Evolutionary conservation across 495 filamentous ascomycete species (phyloP), one percentile per base, ranked within the genome.

Genomic region (Penicillium tannophilum): DNA sequence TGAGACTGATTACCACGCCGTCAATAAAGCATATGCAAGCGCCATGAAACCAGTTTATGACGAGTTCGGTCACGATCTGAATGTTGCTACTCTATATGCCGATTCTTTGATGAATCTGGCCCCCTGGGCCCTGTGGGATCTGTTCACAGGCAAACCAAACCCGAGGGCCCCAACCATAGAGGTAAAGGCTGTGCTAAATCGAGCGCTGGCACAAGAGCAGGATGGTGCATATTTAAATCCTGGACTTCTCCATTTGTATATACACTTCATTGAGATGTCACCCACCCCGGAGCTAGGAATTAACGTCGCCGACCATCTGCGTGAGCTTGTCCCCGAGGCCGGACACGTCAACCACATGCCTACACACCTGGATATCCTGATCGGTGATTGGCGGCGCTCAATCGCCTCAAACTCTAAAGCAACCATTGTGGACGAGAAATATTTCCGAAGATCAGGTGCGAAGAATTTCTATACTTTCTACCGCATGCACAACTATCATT

Each of bases 231-330:
- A 69, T 7, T 41, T 46, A 1, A 80, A 88, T 58, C 84, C 87
- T 0, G 87, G 84, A 1, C 61, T 88, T 2, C 70, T 87, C 10
- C 87, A 90, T 62, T 65, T 88, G 5, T 88, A 88, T 61, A 88
- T 88, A 42, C 87, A 90, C 59, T 75, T 85, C 16, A 86, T 87
- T 77, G 86, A 90, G 64, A 88, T 88, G 86, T 88, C 85, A 2
- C 60, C 65, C 0, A 75, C 70, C 12, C 87, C 87, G 0, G 86
- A 87, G 48, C 54, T 61, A 0, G 86, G 82, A 0, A 68, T 88
- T 9, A 66, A 68, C 4, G 75, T 74, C 3, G 85, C 86, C 0
- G 82, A 88, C 60, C 72, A 75, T 23, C 77, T 88, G 4, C 79
- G 85, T 2, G 75, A 76, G 9, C 77, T 88, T 0, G 74, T 86